These are phyloP conservation scores for Colletotrichum sp. DNA, from an alignment of 2,329 filamentous ascomycete species.

Conservation along the genomic window DNA sequence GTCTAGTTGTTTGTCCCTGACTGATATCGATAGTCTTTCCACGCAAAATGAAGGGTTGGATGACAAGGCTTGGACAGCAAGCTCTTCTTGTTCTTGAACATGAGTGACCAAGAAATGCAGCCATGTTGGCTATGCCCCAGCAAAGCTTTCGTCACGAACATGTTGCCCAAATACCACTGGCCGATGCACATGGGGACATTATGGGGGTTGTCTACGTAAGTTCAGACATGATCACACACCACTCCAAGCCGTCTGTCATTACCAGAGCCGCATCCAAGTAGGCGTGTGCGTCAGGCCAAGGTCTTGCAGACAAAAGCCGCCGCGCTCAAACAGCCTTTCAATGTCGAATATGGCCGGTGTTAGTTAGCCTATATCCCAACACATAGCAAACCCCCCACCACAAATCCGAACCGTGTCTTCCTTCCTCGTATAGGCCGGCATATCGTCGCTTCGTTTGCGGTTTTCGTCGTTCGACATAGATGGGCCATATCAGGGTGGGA, in stretches of 20 bases:
- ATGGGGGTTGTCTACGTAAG: background rate
- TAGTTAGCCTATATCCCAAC: no score
- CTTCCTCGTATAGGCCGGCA: background rate
- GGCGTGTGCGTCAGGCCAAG: background rate
- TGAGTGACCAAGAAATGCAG: background rate
- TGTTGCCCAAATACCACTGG: rapidly evolving
- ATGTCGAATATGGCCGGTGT: no score
- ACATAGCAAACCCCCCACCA: no score
- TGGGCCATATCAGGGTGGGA: background rate
- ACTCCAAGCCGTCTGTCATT: background rate
- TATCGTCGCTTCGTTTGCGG: background rate
- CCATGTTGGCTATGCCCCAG: background rate
- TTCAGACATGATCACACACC: background rate
- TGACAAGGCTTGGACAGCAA: rapidly evolving
- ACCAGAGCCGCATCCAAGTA: background rate
- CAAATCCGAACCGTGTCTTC: background rate
- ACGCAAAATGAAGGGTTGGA: background rate
- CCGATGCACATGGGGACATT: background rate
- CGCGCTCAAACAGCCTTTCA: no score
- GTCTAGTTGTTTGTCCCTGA: background rate
- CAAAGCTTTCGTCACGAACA: background rate
- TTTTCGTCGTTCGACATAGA: background rate
- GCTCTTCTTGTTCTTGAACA: background rate
- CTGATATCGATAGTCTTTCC: background rate
- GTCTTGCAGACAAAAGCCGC: background rate